These are phyloP conservation scores for Globisporangium echinulatum DNA, from an alignment of 352 stramenopile genomes.

Conservation along the genomic window DNA sequence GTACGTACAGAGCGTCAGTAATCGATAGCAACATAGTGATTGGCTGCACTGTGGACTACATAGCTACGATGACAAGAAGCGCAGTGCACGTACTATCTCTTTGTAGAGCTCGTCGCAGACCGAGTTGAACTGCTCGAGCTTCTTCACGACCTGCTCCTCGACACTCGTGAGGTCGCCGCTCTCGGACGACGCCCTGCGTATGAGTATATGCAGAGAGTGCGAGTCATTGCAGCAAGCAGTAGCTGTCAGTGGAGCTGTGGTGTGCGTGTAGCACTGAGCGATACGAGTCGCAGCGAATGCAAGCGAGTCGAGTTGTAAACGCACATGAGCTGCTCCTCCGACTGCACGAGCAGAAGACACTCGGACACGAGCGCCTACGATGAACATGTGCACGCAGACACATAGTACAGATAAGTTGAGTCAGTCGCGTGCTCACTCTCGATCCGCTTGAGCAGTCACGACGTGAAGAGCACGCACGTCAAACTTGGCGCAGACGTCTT, in stretches of 20 bases:
- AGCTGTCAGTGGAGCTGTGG: too few species aligned
- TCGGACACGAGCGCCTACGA: constrained; percentile 62
- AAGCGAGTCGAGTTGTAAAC: constrained; percentile 6
- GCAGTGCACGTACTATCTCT: constrained; percentile 57
- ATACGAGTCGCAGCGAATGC: background rate
- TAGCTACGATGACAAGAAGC: background rate
- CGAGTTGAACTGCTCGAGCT: constrained; percentile 85
- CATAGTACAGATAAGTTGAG: background rate
- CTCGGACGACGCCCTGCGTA: constrained; percentile 11
- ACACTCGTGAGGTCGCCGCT: constrained; percentile 24
- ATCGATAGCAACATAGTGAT: too few species aligned
- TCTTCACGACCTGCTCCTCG: constrained; percentile 80
- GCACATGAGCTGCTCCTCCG: constrained; percentile 64
- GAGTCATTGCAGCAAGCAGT: background rate
- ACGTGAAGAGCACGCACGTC: constrained; percentile 34
- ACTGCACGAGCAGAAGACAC: constrained; percentile 70
- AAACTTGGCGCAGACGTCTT: constrained; percentile 83
- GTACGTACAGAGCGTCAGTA: too few species aligned
- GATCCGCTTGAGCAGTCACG: background rate
- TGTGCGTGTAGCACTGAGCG: background rate
- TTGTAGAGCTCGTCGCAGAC: constrained; percentile 87
- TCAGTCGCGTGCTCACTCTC: background rate
- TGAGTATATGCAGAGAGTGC: constrained; percentile 10
- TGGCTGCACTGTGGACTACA: background rate
- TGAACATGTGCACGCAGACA: background rate